Evolutionary conservation across 2,329 filamentous ascomycete species (phyloP).

Genomic region (Colletotrichum sp.): DNA sequence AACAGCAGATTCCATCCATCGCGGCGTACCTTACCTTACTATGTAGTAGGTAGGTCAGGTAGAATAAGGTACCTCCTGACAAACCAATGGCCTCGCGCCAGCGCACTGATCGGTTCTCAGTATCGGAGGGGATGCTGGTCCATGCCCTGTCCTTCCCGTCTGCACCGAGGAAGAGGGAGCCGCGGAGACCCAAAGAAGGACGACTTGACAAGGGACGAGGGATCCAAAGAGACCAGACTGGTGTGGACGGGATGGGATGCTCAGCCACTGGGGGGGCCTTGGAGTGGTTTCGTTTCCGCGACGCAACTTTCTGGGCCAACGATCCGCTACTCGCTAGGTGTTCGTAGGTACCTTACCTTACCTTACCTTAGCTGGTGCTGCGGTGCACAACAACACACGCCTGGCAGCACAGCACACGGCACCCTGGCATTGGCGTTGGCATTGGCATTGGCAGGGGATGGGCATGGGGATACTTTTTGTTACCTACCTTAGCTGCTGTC

Average conservation of each 20-base stretch:
- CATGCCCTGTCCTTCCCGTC: background rate
- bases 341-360: background rate
- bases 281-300: background rate
- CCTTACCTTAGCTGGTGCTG: background rate
- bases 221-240: background rate
- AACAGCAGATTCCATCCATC: background rate
- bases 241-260: background rate
- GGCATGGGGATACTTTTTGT: background rate
- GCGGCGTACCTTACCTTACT: background rate
- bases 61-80: background rate
- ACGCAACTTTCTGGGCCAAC: background rate
- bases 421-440: background rate
- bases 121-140: background rate
- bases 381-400: background rate
- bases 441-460: background rate
- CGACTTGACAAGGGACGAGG: background rate
- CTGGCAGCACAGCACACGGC: background rate
- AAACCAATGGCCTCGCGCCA: background rate
- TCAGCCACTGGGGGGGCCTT: background rate
- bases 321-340: background rate
- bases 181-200: background rate
- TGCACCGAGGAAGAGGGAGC: background rate
- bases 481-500: background rate
- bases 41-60: too few species aligned
- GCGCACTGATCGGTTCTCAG: conserved; percentile 7